phyloP scores from a whole-genome alignment of 2,329 filamentous ascomycete species.

The Alternaria panax region DNA sequence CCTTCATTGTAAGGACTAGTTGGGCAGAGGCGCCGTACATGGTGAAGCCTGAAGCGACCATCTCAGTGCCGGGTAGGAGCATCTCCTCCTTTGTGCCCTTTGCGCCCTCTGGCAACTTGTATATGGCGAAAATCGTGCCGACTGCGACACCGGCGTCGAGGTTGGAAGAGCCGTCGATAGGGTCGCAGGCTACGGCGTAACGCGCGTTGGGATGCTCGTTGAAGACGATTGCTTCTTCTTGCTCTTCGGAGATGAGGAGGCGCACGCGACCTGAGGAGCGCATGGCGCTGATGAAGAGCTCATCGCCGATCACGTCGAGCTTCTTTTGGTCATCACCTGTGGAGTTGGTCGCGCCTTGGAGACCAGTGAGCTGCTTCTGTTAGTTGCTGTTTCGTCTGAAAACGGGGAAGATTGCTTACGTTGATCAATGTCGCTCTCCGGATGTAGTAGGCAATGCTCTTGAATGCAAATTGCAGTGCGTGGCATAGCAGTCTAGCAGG shows the following conservation, averaged over 20 bases:
- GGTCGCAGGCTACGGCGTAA: conserved; percentile 96
- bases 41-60: conserved; percentile 96
- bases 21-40: conserved; percentile 99
- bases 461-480: conserved; percentile 98
- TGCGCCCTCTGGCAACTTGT: conserved; percentile 82
- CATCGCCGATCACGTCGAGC: conserved; percentile 98
- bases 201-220: conserved; percentile 74
- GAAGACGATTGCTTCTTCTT: conserved; percentile 92
- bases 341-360: conserved; percentile 92
- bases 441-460: conserved; percentile 99
- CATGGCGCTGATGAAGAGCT: conserved; percentile 97
- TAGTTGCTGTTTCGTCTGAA: conserved; percentile 9
- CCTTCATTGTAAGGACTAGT: conserved; percentile 96
- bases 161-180: conserved; percentile 97
- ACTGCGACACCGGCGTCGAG: conserved; percentile 97
- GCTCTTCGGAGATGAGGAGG: conserved; percentile 95
- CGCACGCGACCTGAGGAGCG: conserved; percentile 88
- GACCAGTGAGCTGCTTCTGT: conserved; percentile 73
- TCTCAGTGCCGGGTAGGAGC: conserved; percentile 85
- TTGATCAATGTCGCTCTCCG: conserved; percentile 94
- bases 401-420: conserved; percentile 43
- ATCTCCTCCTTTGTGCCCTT: conserved; percentile 83
- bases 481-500: conserved; percentile 85
- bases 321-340: conserved; percentile 99
- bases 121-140: conserved; percentile 95